Evolutionary conservation across 257 asterid genomes (phyloP), one percentile per base, ranked within the genome.

Genomic region (Primulina huaijiensis): DNA sequence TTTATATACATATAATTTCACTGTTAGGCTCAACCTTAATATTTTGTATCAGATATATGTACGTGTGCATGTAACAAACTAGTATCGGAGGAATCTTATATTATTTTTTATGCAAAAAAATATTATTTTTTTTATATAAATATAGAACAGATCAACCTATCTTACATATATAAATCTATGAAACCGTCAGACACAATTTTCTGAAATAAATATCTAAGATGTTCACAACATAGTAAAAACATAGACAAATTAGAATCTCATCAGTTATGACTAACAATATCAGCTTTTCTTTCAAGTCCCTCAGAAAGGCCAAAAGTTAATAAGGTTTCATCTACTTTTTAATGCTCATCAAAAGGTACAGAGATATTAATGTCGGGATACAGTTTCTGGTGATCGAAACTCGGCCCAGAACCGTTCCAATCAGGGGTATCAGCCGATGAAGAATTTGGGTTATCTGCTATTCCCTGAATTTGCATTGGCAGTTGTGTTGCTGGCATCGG

Each of bases 301-400:
- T 72, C 58, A n/a, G 60, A 20, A 64, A 66, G 52, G 53, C 66
- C 82, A 69, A 80, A 62, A 67, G 53, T 69, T 75, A 81, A 81
- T 21, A 35, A 7, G 43, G 60, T 35, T 37, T 63, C 73, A 46
- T 23, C 38, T 57, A 67, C 62, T 70, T 74, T 74, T 77, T 77
- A 79, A 27, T 76, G 83, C 64, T 88, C 87, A 64, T 89, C 96
- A 37, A 86, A 19, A 12, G 87, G 68, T 19, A 86, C 76, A 3
- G 91, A 84, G 37, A 89, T 65, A 72, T 91, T 87, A 70, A 91
- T 89, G 71, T 91, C 97, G 0, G 97, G 97, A 67, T 86, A 84
- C 17, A 85, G 79, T 75, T 87, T 81, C 79, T 78, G 53, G 53
- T 43, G 90, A 65, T 86, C 79, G 0, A 74, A 77, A n/a, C 76